Base-by-base conservation (phyloP, 2,329 filamentous ascomycete species). In the Tolypocladium tundrense region DNA sequence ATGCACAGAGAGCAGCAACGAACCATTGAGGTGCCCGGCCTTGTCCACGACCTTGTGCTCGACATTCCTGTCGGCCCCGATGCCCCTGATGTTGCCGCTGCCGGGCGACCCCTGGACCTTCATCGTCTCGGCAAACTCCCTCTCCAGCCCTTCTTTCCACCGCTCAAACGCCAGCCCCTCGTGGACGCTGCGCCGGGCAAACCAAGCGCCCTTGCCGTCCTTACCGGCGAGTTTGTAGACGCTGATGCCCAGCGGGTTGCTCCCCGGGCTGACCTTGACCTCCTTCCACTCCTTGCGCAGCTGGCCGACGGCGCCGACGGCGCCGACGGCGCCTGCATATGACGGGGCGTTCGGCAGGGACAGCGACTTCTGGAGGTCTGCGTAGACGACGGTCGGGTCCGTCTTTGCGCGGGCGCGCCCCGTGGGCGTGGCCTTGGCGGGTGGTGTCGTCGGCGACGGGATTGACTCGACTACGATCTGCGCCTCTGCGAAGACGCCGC, bases 201-300 rank as follows among this genome's bases (percentile, higher is more conserved):
- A 97, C 93, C 93, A 97, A 9, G 88, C 80, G 2, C 92, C 93
- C 62, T 87, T 87, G 42, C 90, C 86, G 71, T 97, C 93, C 65
- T 89, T 87, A 2, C 87, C 84, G 0, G 80, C 75, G 60, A 94
- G 79, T 70, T 95, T 96, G 75, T 88, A 96, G 31, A 97, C 85
- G 57, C 79, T 80, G 61, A 97, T 86, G 0, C 81, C 85, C 10
- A 90, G 77, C 0, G 90, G 88, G 66, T 95, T 94, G 24, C 92
- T 87, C 63, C 80, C 85, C 3, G 82, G 72, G 48, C 80, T 84
- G 57, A 90, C 73, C 72, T 91, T 93, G 67, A 92, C 75, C 48
- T 91, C 88, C 71, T 95, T 96, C 91, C 93, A 97, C 72, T 90
- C 83, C 67, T 88, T 88, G 59, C 86, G 85, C n/a, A 96, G 74